Evolutionary conservation across 2,329 filamentous ascomycete genomes (phyloP), one percentile per base, ranked within the genome.

Genomic region (Trichophyton mentagrophytes): DNA sequence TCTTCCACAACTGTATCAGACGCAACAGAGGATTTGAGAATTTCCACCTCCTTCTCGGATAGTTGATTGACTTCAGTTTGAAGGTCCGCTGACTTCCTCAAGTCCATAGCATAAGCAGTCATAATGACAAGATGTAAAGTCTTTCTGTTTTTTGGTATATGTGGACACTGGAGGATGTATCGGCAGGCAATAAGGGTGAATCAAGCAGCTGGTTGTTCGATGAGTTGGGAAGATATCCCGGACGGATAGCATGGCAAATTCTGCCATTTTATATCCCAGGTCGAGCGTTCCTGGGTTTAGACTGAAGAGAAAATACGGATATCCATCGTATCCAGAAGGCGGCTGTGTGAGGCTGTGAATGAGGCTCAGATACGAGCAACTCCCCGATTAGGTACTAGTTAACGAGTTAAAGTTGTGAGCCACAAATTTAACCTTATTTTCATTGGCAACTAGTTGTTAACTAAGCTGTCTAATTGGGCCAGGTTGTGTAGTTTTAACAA

Each of bases 21-120:
- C 1, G 56, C 59, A 8, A 61, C 49, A 15, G 61, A 64, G 44
- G 57, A 59, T 46, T 61, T 63, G 46, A 64, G 59, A n/a, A 55
- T 27, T 59, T 64, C 61, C 15, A 38, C 47, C 30, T 61, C 61
- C n/a, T 62, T 61, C 3, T 58, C 62, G 13, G 7, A 7, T 17
- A 56, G 46, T 38, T 57, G 36, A 40, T 57, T 44, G 33, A 57
- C 40, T n/a, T 57, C 55, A 1, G 27, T 20, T 44, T 40, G 55
- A 25, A 44, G 42, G 17, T 27, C 22, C 6, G 55, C 11, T 22
- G 33, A 20, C 25, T 5, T 11, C 17, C 42, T 57, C 22, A 17
- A 57, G 55, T 27, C 17, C 33, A 42, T 57, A 8, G 17, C 25
- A 36, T 57, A 15, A 17, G 55, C 5, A 13, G 55, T 15, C 46